Conservation (phyloP, 169 alveolate species). For the Plasmodium gonderi region DNA sequence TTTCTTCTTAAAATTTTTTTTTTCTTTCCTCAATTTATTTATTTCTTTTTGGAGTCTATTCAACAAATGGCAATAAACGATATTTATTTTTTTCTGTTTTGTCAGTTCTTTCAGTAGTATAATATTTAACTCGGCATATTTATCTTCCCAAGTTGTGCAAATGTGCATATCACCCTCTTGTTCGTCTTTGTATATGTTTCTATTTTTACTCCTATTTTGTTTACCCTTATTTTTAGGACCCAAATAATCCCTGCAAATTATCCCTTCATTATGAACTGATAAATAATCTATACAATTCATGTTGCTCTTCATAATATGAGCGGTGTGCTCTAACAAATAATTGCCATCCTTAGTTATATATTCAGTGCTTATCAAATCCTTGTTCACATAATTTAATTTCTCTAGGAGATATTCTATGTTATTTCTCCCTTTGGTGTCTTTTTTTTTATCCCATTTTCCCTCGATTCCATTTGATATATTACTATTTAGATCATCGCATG, state of each 20-base stretch:
- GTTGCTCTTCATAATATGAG: slow-evolving; percentile 8
- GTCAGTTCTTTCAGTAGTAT: slow-evolving; percentile 41
- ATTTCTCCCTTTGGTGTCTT: neutral
- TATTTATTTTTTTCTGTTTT: slow-evolving; percentile 59
- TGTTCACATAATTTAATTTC: slow-evolving; percentile 9
- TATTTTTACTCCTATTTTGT: neutral
- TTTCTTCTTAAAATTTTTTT: slow-evolving; percentile 56
- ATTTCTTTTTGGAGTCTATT: slow-evolving; percentile 25
- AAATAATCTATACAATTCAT: slow-evolving; percentile 24
- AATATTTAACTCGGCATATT: slow-evolving; percentile 38
- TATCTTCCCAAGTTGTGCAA: neutral
- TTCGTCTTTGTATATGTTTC: neutral
- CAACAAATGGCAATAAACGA: slow-evolving; percentile 51
- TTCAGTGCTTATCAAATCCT: slow-evolving; percentile 14
- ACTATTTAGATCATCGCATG: no score
- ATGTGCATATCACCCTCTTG: neutral
- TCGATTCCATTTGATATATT: neutral
- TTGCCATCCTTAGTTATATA: slow-evolving; percentile 1
- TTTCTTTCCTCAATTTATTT: slow-evolving; percentile 41
- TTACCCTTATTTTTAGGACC: neutral
- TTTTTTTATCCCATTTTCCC: neutral
- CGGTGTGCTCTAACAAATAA: slow-evolving; percentile 3
- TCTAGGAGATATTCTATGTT: slow-evolving; percentile 26
- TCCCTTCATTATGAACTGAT: neutral
- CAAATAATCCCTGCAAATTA: neutral